Evolutionary conservation across 179 eudicot species (phyloP).

Genomic region (Patellifolia procumbens): DNA sequence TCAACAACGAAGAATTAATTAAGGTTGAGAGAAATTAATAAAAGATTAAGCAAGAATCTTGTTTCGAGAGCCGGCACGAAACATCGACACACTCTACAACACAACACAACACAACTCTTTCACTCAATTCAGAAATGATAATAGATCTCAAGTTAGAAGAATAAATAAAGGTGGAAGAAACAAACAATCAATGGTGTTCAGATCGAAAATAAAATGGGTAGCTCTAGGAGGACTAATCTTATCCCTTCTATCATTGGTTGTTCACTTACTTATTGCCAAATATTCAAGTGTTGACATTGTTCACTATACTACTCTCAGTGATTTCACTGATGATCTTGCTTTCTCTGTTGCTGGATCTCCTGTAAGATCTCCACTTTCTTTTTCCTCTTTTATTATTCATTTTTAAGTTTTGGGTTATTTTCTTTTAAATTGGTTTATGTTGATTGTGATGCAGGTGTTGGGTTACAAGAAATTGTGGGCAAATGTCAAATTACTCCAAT

Average conservation of each 20-base stretch:
- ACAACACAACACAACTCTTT: not conserved
- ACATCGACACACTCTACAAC: constrained; percentile 15
- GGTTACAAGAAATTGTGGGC: constrained; percentile 72
- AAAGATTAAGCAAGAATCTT: constrained; percentile 1
- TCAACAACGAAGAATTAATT: not conserved
- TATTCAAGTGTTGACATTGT: constrained; percentile 59
- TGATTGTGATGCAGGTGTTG: constrained; percentile 42
- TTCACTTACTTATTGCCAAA: constrained; percentile 78
- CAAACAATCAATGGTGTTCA: constrained; percentile 49
- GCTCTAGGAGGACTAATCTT: constrained; percentile 76
- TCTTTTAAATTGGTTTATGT: not conserved
- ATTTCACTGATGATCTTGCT: constrained; percentile 63
- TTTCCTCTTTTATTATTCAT: not conserved
- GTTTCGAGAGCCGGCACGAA: constrained; percentile 8
- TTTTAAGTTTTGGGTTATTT: not conserved
- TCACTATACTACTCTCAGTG: constrained; percentile 37
- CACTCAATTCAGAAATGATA: no score
- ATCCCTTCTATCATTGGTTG: constrained; percentile 67
- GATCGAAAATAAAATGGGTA: constrained; percentile 89
- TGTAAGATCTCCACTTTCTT: constrained; percentile 32
- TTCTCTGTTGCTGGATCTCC: constrained; percentile 37
- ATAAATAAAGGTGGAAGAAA: not conserved
- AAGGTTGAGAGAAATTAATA: not conserved
- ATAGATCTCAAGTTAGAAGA: constrained; percentile 26
- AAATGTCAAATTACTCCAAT: constrained; percentile 57